Conservation (phyloP, 306 rosid genomes). For the Prunus fruticosa region DNA sequence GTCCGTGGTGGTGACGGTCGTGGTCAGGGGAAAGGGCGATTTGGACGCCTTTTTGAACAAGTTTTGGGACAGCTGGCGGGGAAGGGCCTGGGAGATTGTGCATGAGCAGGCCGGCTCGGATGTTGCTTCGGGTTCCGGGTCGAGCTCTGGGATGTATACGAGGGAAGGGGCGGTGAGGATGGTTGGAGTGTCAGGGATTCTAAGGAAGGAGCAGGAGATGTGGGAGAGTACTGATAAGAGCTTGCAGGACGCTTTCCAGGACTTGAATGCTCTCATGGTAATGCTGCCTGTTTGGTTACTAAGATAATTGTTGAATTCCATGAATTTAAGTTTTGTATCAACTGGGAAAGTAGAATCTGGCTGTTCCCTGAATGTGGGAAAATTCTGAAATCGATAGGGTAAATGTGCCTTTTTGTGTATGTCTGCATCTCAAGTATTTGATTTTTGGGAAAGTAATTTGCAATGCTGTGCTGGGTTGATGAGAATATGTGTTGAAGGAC, state of each 20-base stretch:
- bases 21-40: constrained; percentile 85
- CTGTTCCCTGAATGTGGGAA: neutral
- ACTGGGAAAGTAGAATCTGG: neutral
- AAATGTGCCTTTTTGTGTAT: too few species aligned
- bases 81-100: constrained; percentile 67
- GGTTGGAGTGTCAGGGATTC: constrained; percentile 94
- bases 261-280: constrained; percentile 98
- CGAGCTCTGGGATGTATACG: constrained; percentile 43
- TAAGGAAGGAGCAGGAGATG: constrained; percentile 97
- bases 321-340: neutral
- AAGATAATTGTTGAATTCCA: neutral
- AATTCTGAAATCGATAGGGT: neutral
- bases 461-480: neutral
- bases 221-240: constrained; percentile 98
- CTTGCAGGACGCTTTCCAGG: constrained; percentile 96
- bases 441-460: neutral
- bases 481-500: neutral
- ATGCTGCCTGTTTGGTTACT: neutral
- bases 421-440: neutral
- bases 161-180: constrained; percentile 86
- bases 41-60: constrained; percentile 61
- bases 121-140: constrained; percentile 25
- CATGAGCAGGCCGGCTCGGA: neutral
- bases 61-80: constrained; percentile 85
- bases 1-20: constrained; percentile 60